phyloP scores from a whole-genome alignment of 1,139 yeast species.

The Suhomyces coccinellae region DNA sequence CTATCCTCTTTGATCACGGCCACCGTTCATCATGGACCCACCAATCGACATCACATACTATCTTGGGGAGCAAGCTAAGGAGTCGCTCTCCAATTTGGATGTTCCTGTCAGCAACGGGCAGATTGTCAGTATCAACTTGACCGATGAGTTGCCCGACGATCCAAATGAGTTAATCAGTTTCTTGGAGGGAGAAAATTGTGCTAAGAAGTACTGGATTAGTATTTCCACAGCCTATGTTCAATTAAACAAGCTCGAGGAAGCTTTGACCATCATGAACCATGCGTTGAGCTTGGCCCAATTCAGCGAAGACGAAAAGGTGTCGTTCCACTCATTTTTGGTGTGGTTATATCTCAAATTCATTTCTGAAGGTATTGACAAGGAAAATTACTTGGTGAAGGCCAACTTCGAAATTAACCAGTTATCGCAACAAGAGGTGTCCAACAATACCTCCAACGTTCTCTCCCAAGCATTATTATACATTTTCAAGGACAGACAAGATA shows the following conservation, averaged over 20 bases:
- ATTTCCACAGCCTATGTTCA: constrained; percentile 81
- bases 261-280: constrained; percentile 60
- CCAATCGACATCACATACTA: constrained; percentile 42
- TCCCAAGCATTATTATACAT: constrained; percentile 58
- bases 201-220: constrained; percentile 77
- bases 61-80: constrained; percentile 35
- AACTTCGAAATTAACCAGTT: constrained; percentile 21
- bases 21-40: constrained; percentile 27
- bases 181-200: constrained; percentile 76
- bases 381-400: constrained; percentile 26
- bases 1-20: constrained; percentile 1
- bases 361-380: constrained; percentile 28
- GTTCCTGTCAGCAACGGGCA: constrained; percentile 72
- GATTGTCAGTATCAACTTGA: constrained; percentile 65
- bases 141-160: constrained; percentile 82
- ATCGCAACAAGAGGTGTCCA: constrained; percentile 17
- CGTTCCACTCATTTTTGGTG: constrained; percentile 62
- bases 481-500: constrained; percentile 55
- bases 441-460: constrained; percentile 45
- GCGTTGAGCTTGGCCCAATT: constrained; percentile 51
- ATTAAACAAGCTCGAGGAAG: constrained; percentile 58
- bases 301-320: constrained; percentile 50
- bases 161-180: constrained; percentile 78
- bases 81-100: constrained; percentile 46
- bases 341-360: constrained; percentile 65